A percentile compares a stretch with the other conserved stretches of the same genome.
These are phyloP conservation scores for Inga leiocalycina DNA, from an alignment of 306 rosid genomes.

Conservation along the genomic window DNA sequence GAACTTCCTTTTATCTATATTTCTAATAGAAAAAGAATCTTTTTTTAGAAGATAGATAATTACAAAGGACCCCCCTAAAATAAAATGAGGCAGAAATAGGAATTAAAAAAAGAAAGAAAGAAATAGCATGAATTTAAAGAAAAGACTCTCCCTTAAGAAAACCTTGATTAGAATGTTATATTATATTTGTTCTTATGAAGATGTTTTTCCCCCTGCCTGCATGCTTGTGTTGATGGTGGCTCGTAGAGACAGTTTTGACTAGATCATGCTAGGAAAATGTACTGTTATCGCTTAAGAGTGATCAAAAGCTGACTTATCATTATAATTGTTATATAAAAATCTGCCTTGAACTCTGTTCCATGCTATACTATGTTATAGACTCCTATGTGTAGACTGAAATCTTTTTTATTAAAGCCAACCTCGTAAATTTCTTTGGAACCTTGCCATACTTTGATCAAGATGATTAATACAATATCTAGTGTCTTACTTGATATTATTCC, in stretches of 20 bases:
- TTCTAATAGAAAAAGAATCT: too few relatives aligned
- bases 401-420: background rate
- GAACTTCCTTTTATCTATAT: too few relatives aligned
- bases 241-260: background rate
- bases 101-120: too few relatives aligned
- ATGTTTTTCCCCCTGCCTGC: too few relatives aligned
- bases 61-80: too few relatives aligned
- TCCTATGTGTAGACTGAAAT: background rate
- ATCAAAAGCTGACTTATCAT: constrained; percentile 12
- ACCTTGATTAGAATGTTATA: too few relatives aligned
- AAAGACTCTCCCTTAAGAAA: too few relatives aligned
- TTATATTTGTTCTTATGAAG: background rate
- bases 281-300: background rate
- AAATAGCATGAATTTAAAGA: too few relatives aligned
- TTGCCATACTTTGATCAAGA: background rate
- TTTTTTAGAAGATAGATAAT: too few relatives aligned
- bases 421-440: constrained; percentile 11
- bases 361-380: background rate
- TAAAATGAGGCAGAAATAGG: too few relatives aligned
- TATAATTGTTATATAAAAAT: constrained; percentile 2
- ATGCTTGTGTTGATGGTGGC: too few relatives aligned
- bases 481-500: constrained; percentile 2
- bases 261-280: background rate
- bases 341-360: background rate
- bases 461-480: background rate